A percentile compares a stretch with the other conserved stretches of the same genome.
These are phyloP conservation scores for Takashimella koratensis DNA, from an alignment of 1,284 basidiomycete species.

Conservation along the genomic window DNA sequence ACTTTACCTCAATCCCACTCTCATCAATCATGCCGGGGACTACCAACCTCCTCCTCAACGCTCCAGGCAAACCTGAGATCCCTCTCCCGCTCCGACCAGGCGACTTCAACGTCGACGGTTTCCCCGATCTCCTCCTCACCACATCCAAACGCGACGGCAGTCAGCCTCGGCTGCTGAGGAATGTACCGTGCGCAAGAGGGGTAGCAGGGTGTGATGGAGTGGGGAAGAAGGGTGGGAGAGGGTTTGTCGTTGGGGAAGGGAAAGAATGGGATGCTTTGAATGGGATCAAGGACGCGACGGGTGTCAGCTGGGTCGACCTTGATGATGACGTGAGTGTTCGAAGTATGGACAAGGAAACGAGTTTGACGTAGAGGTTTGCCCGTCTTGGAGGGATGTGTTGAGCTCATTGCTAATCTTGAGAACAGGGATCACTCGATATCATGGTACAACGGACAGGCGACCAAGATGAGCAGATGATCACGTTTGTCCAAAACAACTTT, in stretches of 20 bases:
- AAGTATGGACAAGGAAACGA: neutral
- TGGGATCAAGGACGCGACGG: constrained; percentile 69
- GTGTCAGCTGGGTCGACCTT: constrained; percentile 81
- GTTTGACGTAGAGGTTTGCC: no score
- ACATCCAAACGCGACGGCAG: constrained; percentile 43
- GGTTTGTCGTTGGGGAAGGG: constrained; percentile 67
- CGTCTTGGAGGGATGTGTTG: neutral
- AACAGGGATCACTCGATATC: constrained; percentile 86
- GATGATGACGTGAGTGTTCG: constrained; percentile 81
- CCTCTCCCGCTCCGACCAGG: constrained; percentile 79
- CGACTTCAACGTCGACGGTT: constrained; percentile 91
- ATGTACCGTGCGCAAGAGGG: constrained; percentile 60
- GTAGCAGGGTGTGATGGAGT: constrained; percentile 30
- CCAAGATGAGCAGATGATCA: constrained; percentile 53
- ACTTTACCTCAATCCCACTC: constrained; percentile 65
- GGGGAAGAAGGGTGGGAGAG: constrained; percentile 48
- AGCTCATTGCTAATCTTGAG: neutral
- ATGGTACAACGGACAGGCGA: constrained; percentile 77
- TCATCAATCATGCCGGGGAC: constrained; percentile 52
- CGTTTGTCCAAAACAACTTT: constrained; percentile 95
- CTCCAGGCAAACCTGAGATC: constrained; percentile 56
- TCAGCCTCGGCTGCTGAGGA: constrained; percentile 57
- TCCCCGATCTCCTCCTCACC: constrained; percentile 83
- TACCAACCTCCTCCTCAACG: constrained; percentile 60
- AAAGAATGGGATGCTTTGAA: constrained; percentile 58